Evolutionary conservation across 1,284 basidiomycete species (phyloP).

Genomic region (Rhodotorula sp.): DNA sequence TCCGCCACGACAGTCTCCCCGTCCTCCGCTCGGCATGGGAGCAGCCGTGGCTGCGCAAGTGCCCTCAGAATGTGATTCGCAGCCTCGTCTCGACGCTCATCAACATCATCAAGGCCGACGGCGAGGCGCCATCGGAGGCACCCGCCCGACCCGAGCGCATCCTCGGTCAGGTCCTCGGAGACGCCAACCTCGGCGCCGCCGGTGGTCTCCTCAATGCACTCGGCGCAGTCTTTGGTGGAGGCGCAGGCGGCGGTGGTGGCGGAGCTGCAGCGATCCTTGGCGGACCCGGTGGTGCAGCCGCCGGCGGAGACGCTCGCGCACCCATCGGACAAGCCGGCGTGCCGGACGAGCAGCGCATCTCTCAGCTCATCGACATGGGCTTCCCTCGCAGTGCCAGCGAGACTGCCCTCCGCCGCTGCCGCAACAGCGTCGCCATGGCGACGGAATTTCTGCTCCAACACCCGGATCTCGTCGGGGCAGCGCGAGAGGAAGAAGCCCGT

Average conservation of each 20-base stretch:
- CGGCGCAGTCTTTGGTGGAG: constrained; percentile 18
- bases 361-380: constrained; percentile 84
- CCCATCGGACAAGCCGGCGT: constrained; percentile 3
- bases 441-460: constrained; percentile 82
- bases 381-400: constrained; percentile 83
- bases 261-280: constrained; percentile 10
- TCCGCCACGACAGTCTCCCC: constrained; percentile 71
- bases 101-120: constrained; percentile 76
- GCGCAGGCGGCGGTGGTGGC: constrained; percentile 15
- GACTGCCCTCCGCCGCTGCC: constrained; percentile 74
- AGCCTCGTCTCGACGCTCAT: constrained; percentile 73
- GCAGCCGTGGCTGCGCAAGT: constrained; percentile 73
- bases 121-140: constrained; percentile 54
- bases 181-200: constrained; percentile 7
- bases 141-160: background rate
- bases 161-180: constrained; percentile 17
- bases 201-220: constrained; percentile 19
- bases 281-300: constrained; percentile 5
- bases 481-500: constrained; percentile 53
- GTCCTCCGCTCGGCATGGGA: constrained; percentile 72
- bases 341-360: constrained; percentile 33
- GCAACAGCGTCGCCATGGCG: constrained; percentile 86
- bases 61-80: constrained; percentile 67
- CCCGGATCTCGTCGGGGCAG: constrained; percentile 66
- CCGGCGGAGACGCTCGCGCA: constrained; percentile 13